Percentiles rank a stretch among this genome's conserved stretches.
These are phyloP conservation scores for Fusarium sacchari DNA, from an alignment of 2,329 filamentous ascomycete genomes.

Conservation along the genomic window DNA sequence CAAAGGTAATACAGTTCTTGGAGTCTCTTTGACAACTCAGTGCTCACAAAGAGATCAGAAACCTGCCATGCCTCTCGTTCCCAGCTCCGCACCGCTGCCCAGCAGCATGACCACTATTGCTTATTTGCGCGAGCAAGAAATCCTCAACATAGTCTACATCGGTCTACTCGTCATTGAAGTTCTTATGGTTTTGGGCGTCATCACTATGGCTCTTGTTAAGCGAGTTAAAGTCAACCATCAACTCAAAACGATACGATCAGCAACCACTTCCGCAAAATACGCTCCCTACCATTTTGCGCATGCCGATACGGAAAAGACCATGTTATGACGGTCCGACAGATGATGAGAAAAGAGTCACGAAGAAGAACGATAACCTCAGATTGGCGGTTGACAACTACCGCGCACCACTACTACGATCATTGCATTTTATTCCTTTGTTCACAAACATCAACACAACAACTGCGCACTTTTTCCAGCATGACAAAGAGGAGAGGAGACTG, in stretches of 20 bases:
- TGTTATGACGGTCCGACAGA: slow-evolving; percentile 9
- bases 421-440: slow-evolving; percentile 34
- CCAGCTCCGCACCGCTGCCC: slow-evolving; percentile 29
- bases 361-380: neutral
- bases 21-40: neutral
- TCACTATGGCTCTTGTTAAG: slow-evolving; percentile 46
- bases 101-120: slow-evolving; percentile 35
- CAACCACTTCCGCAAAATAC: slow-evolving; percentile 6
- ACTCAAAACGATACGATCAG: slow-evolving; percentile 21
- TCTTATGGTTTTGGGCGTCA: slow-evolving; percentile 55
- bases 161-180: slow-evolving; percentile 58
- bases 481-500: neutral
- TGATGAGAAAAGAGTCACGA: neutral
- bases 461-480: neutral
- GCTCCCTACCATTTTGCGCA: slow-evolving; percentile 15
- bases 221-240: slow-evolving; percentile 34
- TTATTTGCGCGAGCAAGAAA: slow-evolving; percentile 44
- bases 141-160: slow-evolving; percentile 60
- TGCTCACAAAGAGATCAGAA: slow-evolving; percentile 11
- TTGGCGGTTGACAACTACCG: slow-evolving; percentile 1
- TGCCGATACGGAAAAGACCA: slow-evolving; percentile 11
- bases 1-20: neutral
- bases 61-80: slow-evolving; percentile 38
- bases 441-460: neutral
- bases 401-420: slow-evolving; percentile 15